These are phyloP conservation scores for Candida schatavii DNA, from an alignment of 805 yeast species.

Conservation along the genomic window DNA sequence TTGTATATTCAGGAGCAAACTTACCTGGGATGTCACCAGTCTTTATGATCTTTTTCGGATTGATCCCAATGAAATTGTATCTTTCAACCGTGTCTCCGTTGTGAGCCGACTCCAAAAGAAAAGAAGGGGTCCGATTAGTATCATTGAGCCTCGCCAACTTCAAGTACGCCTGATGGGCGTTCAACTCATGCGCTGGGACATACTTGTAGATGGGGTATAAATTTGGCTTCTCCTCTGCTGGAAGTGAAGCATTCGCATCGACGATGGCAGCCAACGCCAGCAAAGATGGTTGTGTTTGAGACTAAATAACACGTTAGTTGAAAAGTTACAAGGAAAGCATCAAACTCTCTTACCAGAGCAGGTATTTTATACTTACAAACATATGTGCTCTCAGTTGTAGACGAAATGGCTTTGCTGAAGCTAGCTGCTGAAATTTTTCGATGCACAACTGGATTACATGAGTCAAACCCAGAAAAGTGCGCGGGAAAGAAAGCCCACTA, in stretches of 20 bases:
- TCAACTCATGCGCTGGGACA: conserved; percentile 71
- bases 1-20: conserved; percentile 28
- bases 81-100: conserved; percentile 88
- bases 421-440: too few relatives aligned
- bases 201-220: conserved; percentile 78
- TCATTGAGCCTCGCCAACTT: conserved; percentile 68
- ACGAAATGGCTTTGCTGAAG: too few relatives aligned
- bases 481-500: too few relatives aligned
- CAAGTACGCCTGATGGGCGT: conserved; percentile 88
- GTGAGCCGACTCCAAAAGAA: conserved; percentile 83
- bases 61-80: conserved; percentile 85
- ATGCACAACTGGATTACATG: too few relatives aligned
- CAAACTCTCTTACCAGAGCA: too few relatives aligned
- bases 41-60: conserved; percentile 75
- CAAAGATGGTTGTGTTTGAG: conserved; percentile 36
- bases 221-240: conserved; percentile 42
- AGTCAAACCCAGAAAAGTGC: too few relatives aligned
- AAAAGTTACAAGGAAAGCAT: too few relatives aligned
- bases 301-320: conserved; percentile 18
- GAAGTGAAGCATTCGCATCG: conserved; percentile 11
- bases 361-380: too few relatives aligned
- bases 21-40: conserved; percentile 65
- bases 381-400: too few relatives aligned
- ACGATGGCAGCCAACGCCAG: conserved; percentile 27
- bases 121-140: conserved; percentile 58